These are phyloP conservation scores for Pseudodiploospora longispora DNA, from an alignment of 2,329 filamentous ascomycete species.

Conservation along the genomic window DNA sequence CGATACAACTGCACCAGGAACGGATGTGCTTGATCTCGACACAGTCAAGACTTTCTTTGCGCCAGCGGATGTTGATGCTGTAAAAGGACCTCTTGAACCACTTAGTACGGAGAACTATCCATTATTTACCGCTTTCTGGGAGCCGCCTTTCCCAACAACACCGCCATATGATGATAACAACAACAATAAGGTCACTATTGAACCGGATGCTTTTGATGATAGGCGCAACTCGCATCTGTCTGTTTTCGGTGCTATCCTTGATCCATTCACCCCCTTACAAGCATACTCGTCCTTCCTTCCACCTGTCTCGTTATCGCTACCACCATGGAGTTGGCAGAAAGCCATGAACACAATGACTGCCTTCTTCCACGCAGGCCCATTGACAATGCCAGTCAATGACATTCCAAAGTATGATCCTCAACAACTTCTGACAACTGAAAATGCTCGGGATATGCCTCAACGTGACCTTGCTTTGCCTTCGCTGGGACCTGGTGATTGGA, in stretches of 20 bases:
- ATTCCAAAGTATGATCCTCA: background rate
- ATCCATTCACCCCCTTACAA: constrained; percentile 29
- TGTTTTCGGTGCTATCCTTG: constrained; percentile 24
- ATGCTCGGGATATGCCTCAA: background rate
- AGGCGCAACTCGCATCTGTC: constrained; percentile 9
- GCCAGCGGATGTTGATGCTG: constrained; percentile 2
- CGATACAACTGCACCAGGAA: constrained; percentile 4
- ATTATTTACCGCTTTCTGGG: constrained; percentile 17
- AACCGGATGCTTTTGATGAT: constrained; percentile 1
- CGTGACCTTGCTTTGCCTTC: background rate
- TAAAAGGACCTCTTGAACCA: background rate
- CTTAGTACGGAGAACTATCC: constrained; percentile 15
- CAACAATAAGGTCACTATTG: background rate
- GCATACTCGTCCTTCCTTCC: constrained; percentile 27
- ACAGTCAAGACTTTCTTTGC: constrained; percentile 19
- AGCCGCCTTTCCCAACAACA: constrained; percentile 1
- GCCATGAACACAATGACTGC: constrained; percentile 30
- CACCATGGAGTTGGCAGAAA: constrained; percentile 27
- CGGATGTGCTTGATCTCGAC: constrained; percentile 15
- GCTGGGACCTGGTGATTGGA: constrained; percentile 5
- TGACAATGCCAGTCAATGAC: constrained; percentile 9
- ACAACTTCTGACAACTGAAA: background rate
- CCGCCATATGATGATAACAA: background rate
- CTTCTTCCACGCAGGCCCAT: constrained; percentile 31
- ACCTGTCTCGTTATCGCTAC: constrained; percentile 17